Evolutionary conservation across 192 early-diverging fungal species (phyloP).

Genomic region (Backusella tuberculispora): DNA sequence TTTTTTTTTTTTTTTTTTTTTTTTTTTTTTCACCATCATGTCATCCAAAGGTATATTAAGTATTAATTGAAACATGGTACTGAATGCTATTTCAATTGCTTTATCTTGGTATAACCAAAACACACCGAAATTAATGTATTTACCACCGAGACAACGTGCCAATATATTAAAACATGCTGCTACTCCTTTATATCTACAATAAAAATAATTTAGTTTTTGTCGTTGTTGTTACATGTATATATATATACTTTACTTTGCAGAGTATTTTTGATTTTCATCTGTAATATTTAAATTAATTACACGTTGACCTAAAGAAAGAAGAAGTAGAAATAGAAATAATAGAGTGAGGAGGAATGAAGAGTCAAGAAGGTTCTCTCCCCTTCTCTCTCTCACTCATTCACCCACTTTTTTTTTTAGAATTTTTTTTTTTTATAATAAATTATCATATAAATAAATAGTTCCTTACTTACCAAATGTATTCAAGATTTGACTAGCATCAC

Average conservation of each 20-base stretch:
- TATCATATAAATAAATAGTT: neutral
- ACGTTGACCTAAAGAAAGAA: conserved; percentile 12
- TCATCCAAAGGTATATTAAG: conserved; percentile 73
- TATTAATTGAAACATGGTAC: conserved; percentile 67
- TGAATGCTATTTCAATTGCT: conserved; percentile 67
- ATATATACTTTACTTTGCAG: conserved; percentile 3
- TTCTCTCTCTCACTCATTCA: too few species aligned
- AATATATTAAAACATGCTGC: conserved; percentile 75
- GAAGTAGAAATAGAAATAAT: too few species aligned
- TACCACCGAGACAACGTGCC: conserved; percentile 68
- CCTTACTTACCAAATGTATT: conserved; percentile 55
- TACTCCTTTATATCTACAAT: conserved; percentile 73
- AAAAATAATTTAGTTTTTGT: neutral
- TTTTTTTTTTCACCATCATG: conserved; percentile 56
- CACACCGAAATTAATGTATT: conserved; percentile 90
- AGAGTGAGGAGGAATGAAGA: too few species aligned
- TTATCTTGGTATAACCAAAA: conserved; percentile 86
- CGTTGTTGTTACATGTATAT: too few species aligned
- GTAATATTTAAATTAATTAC: neutral
- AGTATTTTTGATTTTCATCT: conserved; percentile 26
- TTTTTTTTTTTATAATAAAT: too few species aligned
- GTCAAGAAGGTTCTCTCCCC: too few species aligned
- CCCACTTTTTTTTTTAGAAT: too few species aligned
- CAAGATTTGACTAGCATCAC: conserved; percentile 75
- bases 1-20: conserved; percentile 9